phyloP scores from a whole-genome alignment of 1,139 yeast species.

The Suhomyces anneliseae region DNA sequence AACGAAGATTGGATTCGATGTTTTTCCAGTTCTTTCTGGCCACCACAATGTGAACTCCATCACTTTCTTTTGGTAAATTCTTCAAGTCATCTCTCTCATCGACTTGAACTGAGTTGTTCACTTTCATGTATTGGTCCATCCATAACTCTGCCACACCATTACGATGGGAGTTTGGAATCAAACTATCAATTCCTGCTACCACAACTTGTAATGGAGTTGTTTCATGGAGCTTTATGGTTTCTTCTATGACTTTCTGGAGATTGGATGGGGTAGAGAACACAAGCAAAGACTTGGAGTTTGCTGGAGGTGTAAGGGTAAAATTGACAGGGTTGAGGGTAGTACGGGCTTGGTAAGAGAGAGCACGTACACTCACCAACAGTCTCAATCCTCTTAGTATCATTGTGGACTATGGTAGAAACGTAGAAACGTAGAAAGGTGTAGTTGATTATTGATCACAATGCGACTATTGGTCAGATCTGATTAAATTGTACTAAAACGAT shows the following conservation, averaged over 20 bases:
- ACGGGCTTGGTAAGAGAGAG: constrained; percentile 3
- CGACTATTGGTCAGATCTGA: neutral
- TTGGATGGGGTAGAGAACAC: constrained; percentile 47
- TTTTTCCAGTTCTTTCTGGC: constrained; percentile 43
- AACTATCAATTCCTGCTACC: constrained; percentile 52
- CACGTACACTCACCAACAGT: neutral
- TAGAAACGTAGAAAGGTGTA: too few relatives aligned
- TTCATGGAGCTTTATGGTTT: constrained; percentile 32
- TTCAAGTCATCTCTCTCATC: constrained; percentile 27
- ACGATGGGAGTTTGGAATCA: constrained; percentile 36
- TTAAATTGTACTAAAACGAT: too few relatives aligned
- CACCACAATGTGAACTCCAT: constrained; percentile 34
- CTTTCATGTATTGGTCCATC: constrained; percentile 33
- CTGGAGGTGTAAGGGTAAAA: constrained; percentile 9
- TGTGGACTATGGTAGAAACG: neutral
- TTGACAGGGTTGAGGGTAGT: constrained; percentile 14
- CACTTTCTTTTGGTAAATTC: constrained; percentile 27
- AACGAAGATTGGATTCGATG: constrained; percentile 22
- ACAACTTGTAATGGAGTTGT: constrained; percentile 38
- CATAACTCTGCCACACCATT: constrained; percentile 52
- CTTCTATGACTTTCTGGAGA: constrained; percentile 33
- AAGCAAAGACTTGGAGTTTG: constrained; percentile 11
- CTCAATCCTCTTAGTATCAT: neutral
- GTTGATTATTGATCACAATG: neutral
- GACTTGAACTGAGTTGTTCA: constrained; percentile 23